Evolutionary conservation across 768 basidiomycete species (phyloP).

Genomic region (Podaxis sp.): DNA sequence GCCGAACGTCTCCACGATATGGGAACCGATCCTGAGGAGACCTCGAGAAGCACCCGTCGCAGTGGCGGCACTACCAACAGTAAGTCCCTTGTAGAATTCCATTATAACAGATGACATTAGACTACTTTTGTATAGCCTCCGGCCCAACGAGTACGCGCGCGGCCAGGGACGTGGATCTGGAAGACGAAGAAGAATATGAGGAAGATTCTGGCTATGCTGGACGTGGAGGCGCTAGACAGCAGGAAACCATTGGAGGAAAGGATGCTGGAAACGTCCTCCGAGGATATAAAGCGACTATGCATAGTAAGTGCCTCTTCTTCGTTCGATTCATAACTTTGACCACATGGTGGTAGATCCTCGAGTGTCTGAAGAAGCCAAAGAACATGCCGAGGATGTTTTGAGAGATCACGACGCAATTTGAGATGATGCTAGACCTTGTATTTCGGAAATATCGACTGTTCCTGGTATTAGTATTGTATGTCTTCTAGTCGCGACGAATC

Average conservation of each 20-base stretch:
- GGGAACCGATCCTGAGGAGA: slow-evolving; percentile 15
- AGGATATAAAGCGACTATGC: slow-evolving; percentile 29
- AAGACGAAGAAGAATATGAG: slow-evolving; percentile 2
- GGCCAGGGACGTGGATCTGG: neutral
- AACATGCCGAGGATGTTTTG: slow-evolving; percentile 17
- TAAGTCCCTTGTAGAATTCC: too few relatives aligned
- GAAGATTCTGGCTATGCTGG: neutral
- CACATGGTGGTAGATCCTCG: slow-evolving; percentile 15
- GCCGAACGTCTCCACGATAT: slow-evolving; percentile 40
- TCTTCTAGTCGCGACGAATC: too few relatives aligned
- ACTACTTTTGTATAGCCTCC: neutral
- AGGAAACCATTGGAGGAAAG: slow-evolving; percentile 6
- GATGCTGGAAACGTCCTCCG: slow-evolving; percentile 22
- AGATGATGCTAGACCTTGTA: neutral
- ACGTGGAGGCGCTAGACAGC: too few relatives aligned
- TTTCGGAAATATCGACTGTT: neutral
- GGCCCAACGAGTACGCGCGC: neutral
- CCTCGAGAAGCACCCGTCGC: neutral
- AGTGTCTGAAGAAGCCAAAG: slow-evolving; percentile 19
- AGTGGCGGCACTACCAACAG: neutral
- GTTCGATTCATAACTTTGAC: neutral
- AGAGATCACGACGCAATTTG: slow-evolving; percentile 14
- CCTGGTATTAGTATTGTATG: too few relatives aligned
- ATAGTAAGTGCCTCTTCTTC: slow-evolving; percentile 19
- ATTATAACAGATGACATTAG: neutral